phyloP scores from a whole-genome alignment of 2,329 filamentous ascomycete genomes.

The Thermochaetoides dissita region DNA sequence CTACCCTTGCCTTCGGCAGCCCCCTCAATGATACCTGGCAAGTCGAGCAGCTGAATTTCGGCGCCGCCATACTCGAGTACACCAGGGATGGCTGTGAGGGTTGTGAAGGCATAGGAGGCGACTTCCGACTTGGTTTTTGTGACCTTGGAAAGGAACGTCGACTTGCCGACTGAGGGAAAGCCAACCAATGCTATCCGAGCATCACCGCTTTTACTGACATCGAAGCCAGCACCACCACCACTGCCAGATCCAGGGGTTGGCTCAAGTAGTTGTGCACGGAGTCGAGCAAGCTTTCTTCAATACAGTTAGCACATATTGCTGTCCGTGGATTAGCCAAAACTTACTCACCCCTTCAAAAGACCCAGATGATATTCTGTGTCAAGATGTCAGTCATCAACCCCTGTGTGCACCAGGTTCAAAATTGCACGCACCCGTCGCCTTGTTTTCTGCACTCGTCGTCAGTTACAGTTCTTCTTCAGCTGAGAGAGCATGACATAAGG shows the following conservation, averaged over 20 bases:
- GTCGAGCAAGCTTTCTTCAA: slow-evolving; percentile 78
- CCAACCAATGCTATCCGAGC: slow-evolving; percentile 92
- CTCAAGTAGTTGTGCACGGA: slow-evolving; percentile 87
- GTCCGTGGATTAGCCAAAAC: neutral
- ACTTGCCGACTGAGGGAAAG: slow-evolving; percentile 98
- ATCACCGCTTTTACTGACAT: slow-evolving; percentile 92
- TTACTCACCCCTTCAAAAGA: slow-evolving; percentile 76
- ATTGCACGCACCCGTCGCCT: slow-evolving; percentile 71
- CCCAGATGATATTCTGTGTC: slow-evolving; percentile 86
- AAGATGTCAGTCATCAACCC: slow-evolving; percentile 1
- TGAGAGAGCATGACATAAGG: neutral
- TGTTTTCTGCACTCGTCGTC: slow-evolving; percentile 59
- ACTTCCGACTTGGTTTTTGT: slow-evolving; percentile 96
- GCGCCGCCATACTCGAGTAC: slow-evolving; percentile 96
- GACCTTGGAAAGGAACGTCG: slow-evolving; percentile 95
- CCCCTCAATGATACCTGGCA: slow-evolving; percentile 96
- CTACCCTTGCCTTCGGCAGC: slow-evolving; percentile 90
- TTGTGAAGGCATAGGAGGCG: slow-evolving; percentile 93
- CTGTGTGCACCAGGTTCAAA: neutral
- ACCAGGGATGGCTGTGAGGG: slow-evolving; percentile 89
- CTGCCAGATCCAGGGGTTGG: slow-evolving; percentile 66
- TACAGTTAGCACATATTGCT: neutral
- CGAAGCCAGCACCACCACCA: slow-evolving; percentile 72
- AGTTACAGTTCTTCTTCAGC: neutral
- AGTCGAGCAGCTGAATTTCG: slow-evolving; percentile 93